Percentiles rank a stretch among this genome's conserved stretches.
phyloP scores from a whole-genome alignment of 805 yeast species.

The Ogataea zsoltii region DNA sequence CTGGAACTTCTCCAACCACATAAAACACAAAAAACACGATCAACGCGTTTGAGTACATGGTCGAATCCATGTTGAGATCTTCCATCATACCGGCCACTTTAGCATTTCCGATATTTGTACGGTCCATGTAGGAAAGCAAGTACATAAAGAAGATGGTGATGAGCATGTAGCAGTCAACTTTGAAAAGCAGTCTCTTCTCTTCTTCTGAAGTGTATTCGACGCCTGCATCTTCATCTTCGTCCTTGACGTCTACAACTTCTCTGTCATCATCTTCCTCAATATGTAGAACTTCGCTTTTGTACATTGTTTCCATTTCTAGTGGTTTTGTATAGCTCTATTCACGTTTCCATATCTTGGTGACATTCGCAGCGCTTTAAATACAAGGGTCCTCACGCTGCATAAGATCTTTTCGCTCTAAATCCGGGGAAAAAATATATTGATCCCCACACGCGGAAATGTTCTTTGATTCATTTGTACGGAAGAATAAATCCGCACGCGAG shows the following conservation, averaged over 20 bases:
- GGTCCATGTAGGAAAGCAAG: constrained; percentile 50
- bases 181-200: constrained; percentile 15
- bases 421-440: not conserved
- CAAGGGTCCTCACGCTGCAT: not conserved
- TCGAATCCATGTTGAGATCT: constrained; percentile 8
- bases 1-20: constrained; percentile 43
- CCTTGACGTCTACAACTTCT: constrained; percentile 1
- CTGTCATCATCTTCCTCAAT: constrained; percentile 8
- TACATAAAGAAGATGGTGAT: constrained; percentile 33
- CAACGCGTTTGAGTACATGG: constrained; percentile 43
- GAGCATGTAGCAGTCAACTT: constrained; percentile 19
- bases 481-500: not conserved
- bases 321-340: not conserved
- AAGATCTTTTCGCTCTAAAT: not conserved
- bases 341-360: not conserved
- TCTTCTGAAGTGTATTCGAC: constrained; percentile 22
- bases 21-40: constrained; percentile 44
- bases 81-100: constrained; percentile 15
- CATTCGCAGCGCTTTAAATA: not conserved
- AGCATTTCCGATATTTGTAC: constrained; percentile 48
- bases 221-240: constrained; percentile 7
- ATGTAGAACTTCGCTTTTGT: constrained; percentile 5
- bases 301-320: not conserved
- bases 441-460: constrained; percentile 2
- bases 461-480: not conserved